Evolutionary conservation across 192 early-diverging fungal genomes (phyloP).

Genomic region (Neocallimastix lanati): DNA sequence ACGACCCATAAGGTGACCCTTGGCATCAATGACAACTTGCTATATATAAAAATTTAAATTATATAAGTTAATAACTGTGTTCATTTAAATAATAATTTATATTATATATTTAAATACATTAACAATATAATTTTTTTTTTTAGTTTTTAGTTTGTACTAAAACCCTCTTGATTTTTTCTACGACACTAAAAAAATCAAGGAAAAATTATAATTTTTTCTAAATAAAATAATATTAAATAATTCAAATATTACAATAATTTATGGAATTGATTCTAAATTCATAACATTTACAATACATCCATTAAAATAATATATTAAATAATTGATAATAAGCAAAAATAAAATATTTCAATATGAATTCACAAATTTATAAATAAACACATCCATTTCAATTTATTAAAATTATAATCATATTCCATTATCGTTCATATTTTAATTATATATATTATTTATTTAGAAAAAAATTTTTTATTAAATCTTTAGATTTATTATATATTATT

Average conservation of each 20-base stretch:
- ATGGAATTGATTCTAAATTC: too few relatives aligned
- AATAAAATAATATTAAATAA: not conserved
- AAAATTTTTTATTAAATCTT: not conserved
- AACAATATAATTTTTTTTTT: not conserved
- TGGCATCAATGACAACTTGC: conserved; percentile 97
- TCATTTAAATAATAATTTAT: too few relatives aligned
- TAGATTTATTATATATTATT: not conserved
- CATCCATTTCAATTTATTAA: too few relatives aligned
- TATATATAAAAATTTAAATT: conserved; percentile 12
- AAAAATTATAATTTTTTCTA: not conserved
- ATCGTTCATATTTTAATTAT: too few relatives aligned
- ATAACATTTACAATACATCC: too few relatives aligned
- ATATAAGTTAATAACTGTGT: not conserved
- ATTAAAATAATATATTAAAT: too few relatives aligned
- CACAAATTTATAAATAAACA: too few relatives aligned
- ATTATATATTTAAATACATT: not conserved
- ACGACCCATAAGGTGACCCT: conserved; percentile 95
- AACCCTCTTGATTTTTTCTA: not conserved
- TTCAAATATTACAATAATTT: not conserved
- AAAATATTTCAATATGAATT: too few relatives aligned
- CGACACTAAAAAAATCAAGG: not conserved
- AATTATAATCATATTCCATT: too few relatives aligned
- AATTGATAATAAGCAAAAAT: too few relatives aligned
- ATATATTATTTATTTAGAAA: too few relatives aligned
- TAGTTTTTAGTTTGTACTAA: not conserved